A percentile compares a stretch with the other conserved stretches of the same genome.
Conservation (phyloP, 768 basidiomycete species). For the Amyloporia xantha region DNA sequence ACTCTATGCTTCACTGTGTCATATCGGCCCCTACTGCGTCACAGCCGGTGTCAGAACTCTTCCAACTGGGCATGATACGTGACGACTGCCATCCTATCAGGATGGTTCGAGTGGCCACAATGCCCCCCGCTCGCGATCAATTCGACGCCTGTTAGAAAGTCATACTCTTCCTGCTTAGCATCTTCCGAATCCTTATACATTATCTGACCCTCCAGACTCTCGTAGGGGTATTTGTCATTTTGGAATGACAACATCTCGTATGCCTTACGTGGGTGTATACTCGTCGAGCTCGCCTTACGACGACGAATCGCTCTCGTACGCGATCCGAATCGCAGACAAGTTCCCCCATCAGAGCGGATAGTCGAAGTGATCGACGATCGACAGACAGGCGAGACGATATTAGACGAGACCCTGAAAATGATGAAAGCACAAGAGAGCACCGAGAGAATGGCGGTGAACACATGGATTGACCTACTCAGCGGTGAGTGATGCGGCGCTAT, state of each 20-base stretch:
- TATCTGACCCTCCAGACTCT: background rate
- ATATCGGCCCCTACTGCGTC: too few relatives aligned
- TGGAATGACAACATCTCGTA: conserved; percentile 99
- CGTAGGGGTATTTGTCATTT: conserved; percentile 88
- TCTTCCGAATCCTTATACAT: too few relatives aligned
- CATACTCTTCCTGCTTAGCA: too few relatives aligned
- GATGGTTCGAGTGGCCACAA: too few relatives aligned
- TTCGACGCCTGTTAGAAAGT: too few relatives aligned
- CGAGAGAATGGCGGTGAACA: conserved; percentile 77
- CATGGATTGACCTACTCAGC: conserved; percentile 92
- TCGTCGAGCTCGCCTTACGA: conserved; percentile 94
- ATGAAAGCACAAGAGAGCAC: conserved; percentile 71
- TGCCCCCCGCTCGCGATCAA: too few relatives aligned
- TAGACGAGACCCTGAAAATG: conserved; percentile 94
- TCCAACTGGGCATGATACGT: too few relatives aligned
- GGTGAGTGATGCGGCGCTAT: too few relatives aligned
- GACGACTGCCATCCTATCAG: too few relatives aligned
- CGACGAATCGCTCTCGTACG: conserved; percentile 86
- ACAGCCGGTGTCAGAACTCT: too few relatives aligned
- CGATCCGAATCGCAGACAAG: conserved; percentile 71
- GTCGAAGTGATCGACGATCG: conserved; percentile 90
- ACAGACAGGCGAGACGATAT: conserved; percentile 91
- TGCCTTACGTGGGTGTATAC: conserved; percentile 95
- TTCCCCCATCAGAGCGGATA: conserved; percentile 72
- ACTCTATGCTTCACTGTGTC: too few relatives aligned